Base-by-base conservation (phyloP, 805 yeast species). In the Starmerella roubikii region DNA sequence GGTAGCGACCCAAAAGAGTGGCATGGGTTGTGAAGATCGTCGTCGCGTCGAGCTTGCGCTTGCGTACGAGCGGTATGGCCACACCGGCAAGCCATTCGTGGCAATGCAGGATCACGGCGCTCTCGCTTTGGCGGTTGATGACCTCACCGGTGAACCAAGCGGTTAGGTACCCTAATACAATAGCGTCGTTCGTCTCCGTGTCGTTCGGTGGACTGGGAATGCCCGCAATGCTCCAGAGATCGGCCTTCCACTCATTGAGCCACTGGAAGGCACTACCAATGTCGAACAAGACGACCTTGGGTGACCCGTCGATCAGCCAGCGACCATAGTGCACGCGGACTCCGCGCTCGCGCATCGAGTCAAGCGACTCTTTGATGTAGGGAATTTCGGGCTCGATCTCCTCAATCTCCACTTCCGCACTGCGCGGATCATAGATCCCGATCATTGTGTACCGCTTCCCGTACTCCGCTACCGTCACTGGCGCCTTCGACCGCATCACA, bases 1-100 rank as follows among this genome's bases (percentile, higher is more conserved):
- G 63, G 58, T 88, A 88, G 51, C 98, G 74, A 30, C 98, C 98
- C 48, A 91, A 69, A 46, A 88, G 66, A 10, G 98, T 88, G 3
- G 98, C 98, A 60, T 88, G 98, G 18, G 98, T 88, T 29, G 98
- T 88, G 68, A 88, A 88, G 47, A 88, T 79, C 20, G 98, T 86
- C 42, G 94, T 84, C 44, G 84, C 85, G 54, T 88, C 98, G 42
- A 88, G 78, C 53, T 84, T 72, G 54, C 97, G 75, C 60, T 83
- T 83, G 54, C 94, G 69, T 59, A 95, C 85, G 41, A 88, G 66
- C 0, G 98, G 96, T 44, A 91, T 65, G 0, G 94, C 94, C 33
- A 91, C 85, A 51, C 97, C 96, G 1, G 98, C 96, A 42, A 88
- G 70, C 98, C 98, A 88, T 64, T 88, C 98, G 64, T 88, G 98